Conservation (phyloP, 306 rosid species). For the Quercus robur region DNA sequence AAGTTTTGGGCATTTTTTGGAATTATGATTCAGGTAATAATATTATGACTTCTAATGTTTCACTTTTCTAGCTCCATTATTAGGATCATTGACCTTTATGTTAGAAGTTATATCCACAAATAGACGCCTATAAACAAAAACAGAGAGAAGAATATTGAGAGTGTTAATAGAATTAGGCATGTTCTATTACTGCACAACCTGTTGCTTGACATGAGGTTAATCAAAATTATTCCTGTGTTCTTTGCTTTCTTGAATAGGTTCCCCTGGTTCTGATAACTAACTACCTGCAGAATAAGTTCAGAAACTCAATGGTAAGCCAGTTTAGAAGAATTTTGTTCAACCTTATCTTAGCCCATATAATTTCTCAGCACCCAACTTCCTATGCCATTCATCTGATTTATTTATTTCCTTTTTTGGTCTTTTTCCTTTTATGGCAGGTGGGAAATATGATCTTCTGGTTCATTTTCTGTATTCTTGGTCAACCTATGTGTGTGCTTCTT, state of each 20-base stretch:
- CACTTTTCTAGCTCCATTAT: neutral
- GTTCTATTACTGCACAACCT: neutral
- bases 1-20: conserved; percentile 91
- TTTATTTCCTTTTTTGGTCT: neutral
- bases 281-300: conserved; percentile 70
- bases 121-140: neutral
- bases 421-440: conserved; percentile 42
- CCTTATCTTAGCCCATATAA: neutral
- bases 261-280: conserved; percentile 83
- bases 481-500: conserved; percentile 89
- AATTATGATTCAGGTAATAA: conserved; percentile 82
- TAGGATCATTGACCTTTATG: neutral
- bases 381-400: neutral
- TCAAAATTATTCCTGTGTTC: neutral
- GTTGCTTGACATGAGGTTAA: neutral
- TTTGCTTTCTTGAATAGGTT: conserved; percentile 39
- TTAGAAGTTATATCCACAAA: neutral
- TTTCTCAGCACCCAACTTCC: neutral
- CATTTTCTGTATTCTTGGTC: conserved; percentile 84
- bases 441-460: conserved; percentile 98
- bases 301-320: conserved; percentile 75
- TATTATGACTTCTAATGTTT: neutral
- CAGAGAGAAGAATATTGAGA: neutral
- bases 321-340: conserved; percentile 7
- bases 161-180: neutral